Evolutionary conservation across 2,329 filamentous ascomycete species (phyloP).

Genomic region (Incumbomyces delicatus): DNA sequence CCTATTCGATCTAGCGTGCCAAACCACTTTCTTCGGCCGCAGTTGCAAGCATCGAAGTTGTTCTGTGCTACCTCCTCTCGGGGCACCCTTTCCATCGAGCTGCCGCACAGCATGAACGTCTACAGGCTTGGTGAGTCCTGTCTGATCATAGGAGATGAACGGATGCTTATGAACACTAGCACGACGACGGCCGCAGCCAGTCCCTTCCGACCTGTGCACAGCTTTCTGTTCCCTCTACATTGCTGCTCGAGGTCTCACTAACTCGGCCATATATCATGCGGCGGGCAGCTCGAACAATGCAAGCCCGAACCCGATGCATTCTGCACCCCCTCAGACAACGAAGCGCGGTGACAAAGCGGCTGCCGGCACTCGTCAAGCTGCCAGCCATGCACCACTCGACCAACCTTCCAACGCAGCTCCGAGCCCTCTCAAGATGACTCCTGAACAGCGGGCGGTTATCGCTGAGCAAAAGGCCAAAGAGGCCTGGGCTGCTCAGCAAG

Average conservation of each 20-base stretch:
- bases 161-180: not conserved
- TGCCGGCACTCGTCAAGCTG: not conserved
- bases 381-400: not conserved
- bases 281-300: constrained; percentile 5
- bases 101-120: not conserved
- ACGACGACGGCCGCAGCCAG: constrained; percentile 1
- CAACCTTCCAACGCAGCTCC: no score
- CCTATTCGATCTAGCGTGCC: no score
- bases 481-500: not conserved
- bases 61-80: no score
- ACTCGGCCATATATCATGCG: not conserved
- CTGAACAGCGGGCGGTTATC: not conserved
- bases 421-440: not conserved
- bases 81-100: no score
- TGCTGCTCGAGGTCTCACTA: constrained; percentile 4
- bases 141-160: not conserved
- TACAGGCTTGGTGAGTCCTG: not conserved
- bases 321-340: not conserved
- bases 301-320: constrained; percentile 4
- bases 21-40: no score
- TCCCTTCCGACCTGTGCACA: constrained; percentile 2
- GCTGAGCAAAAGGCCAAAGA: not conserved
- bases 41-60: no score
- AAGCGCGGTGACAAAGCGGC: not conserved
- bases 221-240: constrained; percentile 6